Base-by-base conservation (phyloP, 169 alveolate species). In the Eimeria falciformis region DNA sequence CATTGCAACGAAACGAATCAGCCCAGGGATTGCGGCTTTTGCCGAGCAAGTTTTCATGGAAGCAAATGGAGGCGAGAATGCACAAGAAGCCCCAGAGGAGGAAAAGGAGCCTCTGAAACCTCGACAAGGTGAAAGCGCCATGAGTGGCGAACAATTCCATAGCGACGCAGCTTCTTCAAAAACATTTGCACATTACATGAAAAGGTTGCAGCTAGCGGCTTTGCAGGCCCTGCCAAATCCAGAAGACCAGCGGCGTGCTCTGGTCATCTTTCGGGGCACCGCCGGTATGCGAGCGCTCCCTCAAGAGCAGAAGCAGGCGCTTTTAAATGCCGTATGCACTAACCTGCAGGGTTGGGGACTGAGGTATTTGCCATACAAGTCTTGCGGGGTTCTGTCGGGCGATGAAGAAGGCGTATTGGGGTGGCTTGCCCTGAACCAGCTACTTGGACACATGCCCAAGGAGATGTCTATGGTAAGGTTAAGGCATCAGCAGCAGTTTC, bases 231-330 rank as follows among this genome's bases (percentile, higher is more conserved):
- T 83, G 21, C 91, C 77, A 1, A 43, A 37, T 5, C 55, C 43
- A 47, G 25, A n/a, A 18, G 68, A 87, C 29, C 12, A 40, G 25
- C 21, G 27, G 18, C 47, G 58, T 11, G 23, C 92, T 11, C 45
- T 87, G 29, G n/a, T 87, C 4, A 45, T 87, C 79, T 87, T 87
- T 43, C 50, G 92, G 47, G 92, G 92, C 33, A 87, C 92, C 29
- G 92, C 92, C 21, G 92, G 92, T 21, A 43, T 87, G 92, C 84
- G 92, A 3, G 58, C 65, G 23, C 81, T 83, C 17, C 47, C 78
- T 1, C 55, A 18, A 23, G 81, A 65, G 12, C 56, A 83, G 79
- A 12, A 37, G 43, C 40, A 83, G 81, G 53, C 25, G 14, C 82
- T 69, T 45, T 7, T 69, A 23, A 45, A 69, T 25, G 82, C 46